Conservation (phyloP, 768 basidiomycete genomes). For the Macrolepiota fuliginosa region DNA sequence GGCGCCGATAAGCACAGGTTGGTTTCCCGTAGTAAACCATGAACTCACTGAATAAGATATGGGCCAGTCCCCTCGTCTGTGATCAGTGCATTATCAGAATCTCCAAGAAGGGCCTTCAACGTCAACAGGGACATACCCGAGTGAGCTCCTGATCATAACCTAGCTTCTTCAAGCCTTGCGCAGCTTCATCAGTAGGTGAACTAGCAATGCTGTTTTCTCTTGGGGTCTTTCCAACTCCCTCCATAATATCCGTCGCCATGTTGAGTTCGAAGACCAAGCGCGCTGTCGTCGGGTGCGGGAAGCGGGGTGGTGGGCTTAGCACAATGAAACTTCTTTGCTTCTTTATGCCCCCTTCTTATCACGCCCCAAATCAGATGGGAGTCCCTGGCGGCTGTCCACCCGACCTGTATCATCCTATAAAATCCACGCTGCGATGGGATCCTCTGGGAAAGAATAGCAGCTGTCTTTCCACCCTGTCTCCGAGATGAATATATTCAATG, state of each 20-base stretch:
- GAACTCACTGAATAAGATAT: constrained; percentile 52
- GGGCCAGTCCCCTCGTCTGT: constrained; percentile 49
- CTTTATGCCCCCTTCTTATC: not conserved
- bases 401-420: not conserved
- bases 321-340: not conserved
- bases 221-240: not conserved
- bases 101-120: not conserved
- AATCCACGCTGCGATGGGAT: not conserved
- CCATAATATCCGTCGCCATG: not conserved
- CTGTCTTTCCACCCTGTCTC: not conserved
- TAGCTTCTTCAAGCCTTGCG: constrained; percentile 42
- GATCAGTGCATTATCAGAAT: not conserved
- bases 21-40: not conserved
- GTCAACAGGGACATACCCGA: constrained; percentile 32
- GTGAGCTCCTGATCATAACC: constrained; percentile 57
- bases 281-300: too few relatives aligned
- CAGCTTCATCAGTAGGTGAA: constrained; percentile 16
- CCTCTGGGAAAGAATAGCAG: not conserved
- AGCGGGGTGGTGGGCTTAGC: not conserved
- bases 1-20: not conserved
- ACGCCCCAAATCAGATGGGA: not conserved
- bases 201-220: not conserved
- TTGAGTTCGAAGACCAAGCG: not conserved
- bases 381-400: not conserved
- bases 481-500: not conserved